phyloP scores from a whole-genome alignment of 805 yeast genomes.

The Pichia gijzeniarum region DNA sequence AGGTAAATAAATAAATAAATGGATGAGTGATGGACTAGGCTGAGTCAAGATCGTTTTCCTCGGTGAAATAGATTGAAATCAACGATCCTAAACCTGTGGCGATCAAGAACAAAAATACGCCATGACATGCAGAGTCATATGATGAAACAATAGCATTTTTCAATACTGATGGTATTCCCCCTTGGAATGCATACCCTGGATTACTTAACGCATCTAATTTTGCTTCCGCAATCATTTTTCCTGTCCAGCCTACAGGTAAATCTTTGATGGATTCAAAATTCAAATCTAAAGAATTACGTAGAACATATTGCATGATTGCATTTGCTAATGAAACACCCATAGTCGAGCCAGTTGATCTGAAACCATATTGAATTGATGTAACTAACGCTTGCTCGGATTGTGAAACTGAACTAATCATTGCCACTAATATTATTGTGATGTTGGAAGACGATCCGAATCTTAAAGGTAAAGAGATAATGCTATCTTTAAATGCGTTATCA shows the following conservation, averaged over 20 bases:
- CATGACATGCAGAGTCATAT: constrained; percentile 46
- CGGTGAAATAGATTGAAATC: constrained; percentile 11
- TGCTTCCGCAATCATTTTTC: constrained; percentile 10
- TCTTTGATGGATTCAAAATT: constrained; percentile 14
- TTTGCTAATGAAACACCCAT: constrained; percentile 46
- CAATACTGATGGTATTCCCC: constrained; percentile 25
- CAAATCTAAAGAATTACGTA: constrained; percentile 11
- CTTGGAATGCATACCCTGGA: constrained; percentile 21
- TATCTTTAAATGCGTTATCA: constrained; percentile 33
- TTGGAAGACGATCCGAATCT: constrained; percentile 64
- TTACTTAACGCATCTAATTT: constrained; percentile 15
- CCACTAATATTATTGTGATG: constrained; percentile 65
- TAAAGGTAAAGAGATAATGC: constrained; percentile 40
- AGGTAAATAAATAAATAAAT: neutral
- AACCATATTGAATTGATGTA: constrained; percentile 81
- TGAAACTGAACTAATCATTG: constrained; percentile 73
- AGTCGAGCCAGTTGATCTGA: constrained; percentile 50
- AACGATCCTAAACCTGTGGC: constrained; percentile 15
- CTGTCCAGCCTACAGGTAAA: constrained; percentile 13
- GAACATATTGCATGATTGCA: constrained; percentile 37
- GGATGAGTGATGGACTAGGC: neutral
- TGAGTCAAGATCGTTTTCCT: constrained; percentile 12
- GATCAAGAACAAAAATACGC: constrained; percentile 41
- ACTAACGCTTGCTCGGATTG: constrained; percentile 70
- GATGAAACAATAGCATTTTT: constrained; percentile 40